phyloP scores from a whole-genome alignment of 306 rosid genomes.

The Corylus americana region DNA sequence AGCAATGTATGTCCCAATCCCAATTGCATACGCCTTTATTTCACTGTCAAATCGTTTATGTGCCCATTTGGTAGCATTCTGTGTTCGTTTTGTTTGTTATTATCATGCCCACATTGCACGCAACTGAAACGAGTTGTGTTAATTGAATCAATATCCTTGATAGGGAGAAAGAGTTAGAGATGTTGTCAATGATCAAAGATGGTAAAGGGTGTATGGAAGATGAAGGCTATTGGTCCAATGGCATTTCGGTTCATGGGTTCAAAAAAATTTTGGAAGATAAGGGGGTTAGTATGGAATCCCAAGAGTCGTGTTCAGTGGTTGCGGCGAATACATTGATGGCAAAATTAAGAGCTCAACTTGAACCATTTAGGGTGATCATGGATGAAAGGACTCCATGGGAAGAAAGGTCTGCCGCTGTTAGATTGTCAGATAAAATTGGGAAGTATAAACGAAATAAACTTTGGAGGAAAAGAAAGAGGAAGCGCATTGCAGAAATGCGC shows the following conservation, averaged over 20 bases:
- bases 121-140: not conserved
- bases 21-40: not conserved
- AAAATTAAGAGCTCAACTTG: constrained; percentile 55
- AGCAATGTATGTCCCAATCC: constrained; percentile 49
- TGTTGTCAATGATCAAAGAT: constrained; percentile 52
- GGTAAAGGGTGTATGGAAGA: constrained; percentile 40
- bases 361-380: constrained; percentile 52
- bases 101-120: not conserved
- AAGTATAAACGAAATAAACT: constrained; percentile 68
- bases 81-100: constrained; percentile 9
- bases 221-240: constrained; percentile 30
- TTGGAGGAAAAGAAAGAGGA: constrained; percentile 82
- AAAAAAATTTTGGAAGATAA: constrained; percentile 45
- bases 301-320: constrained; percentile 56
- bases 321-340: constrained; percentile 64
- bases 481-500: constrained; percentile 49
- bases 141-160: constrained; percentile 2
- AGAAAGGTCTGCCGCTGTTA: constrained; percentile 62
- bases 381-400: constrained; percentile 78
- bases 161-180: constrained; percentile 80
- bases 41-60: not conserved
- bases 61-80: not conserved
- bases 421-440: constrained; percentile 44
- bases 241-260: constrained; percentile 30
- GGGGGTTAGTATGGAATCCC: constrained; percentile 56